Conservation (phyloP, 2,329 filamentous ascomycete species). For the Paracamarosporium sp. region DNA sequence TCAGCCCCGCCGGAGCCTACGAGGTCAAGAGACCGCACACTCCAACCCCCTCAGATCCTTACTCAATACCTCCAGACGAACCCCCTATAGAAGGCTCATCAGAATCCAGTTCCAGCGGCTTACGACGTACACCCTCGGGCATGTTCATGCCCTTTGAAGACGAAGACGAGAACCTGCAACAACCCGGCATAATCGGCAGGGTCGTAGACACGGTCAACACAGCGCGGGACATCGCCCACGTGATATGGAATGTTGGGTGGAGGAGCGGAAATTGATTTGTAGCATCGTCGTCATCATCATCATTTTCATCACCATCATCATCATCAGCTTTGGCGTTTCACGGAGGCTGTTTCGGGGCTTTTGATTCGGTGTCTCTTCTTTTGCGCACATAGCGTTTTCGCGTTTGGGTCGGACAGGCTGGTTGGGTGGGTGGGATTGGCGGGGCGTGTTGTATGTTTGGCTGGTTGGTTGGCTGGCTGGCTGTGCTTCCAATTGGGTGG, state of each 20-base stretch:
- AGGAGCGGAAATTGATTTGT: slow-evolving; percentile 45
- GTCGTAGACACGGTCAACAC: slow-evolving; percentile 80
- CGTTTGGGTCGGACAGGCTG: no score
- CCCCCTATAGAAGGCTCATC: slow-evolving; percentile 19
- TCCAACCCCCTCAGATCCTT: slow-evolving; percentile 41
- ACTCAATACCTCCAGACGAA: slow-evolving; percentile 4
- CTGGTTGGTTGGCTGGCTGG: no score
- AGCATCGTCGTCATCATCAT: slow-evolving; percentile 20
- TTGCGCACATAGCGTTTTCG: slow-evolving; percentile 5
- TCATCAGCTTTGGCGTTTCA: slow-evolving; percentile 20
- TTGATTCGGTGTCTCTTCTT: background rate
- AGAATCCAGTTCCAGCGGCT: slow-evolving; percentile 54
- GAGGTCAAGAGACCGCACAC: slow-evolving; percentile 42
- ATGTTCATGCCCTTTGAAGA: slow-evolving; percentile 93
- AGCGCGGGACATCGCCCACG: slow-evolving; percentile 68
- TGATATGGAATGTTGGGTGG: slow-evolving; percentile 73
- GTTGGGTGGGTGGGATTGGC: background rate
- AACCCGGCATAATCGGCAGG: slow-evolving; percentile 73
- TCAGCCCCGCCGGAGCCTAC: slow-evolving; percentile 50
- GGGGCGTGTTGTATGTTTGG: background rate
- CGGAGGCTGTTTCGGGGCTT: slow-evolving; percentile 6
- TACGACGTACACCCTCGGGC: slow-evolving; percentile 81
- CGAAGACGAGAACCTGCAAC: slow-evolving; percentile 65
- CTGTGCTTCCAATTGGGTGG: background rate
- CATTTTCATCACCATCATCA: slow-evolving; percentile 21